Evolutionary conservation across 176 grass and related monocot genomes (phyloP), one percentile per base, ranked within the genome.

Genomic region (Poa annua): DNA sequence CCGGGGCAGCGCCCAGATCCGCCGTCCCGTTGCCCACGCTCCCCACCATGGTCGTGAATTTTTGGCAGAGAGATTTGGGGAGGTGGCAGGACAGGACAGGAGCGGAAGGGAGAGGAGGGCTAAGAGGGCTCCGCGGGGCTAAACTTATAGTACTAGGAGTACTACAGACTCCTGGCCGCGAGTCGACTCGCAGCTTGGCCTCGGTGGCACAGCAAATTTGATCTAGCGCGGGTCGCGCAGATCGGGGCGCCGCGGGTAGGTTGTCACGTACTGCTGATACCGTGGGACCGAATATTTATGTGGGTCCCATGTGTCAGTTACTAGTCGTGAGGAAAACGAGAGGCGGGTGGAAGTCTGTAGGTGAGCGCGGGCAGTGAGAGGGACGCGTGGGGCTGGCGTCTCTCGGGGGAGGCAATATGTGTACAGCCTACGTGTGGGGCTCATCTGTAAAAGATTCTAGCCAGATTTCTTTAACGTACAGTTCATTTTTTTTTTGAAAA

Each of bases 21-120:
- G 80, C 44, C 6, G 86, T 65, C 19, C 81, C 86, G 73, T 72
- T 94, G 80, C 86, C 92, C 74, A 94, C 84, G 81, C 88, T 91
- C 8, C 92, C 92, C 33, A 97, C 95, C 95, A 98, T 98, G 12
- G 20, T 55, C 78, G 35, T 4, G 69, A 4, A 59, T 13, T 10
- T 50, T n/a, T 45, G 71, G 52, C 24, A 49, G 68, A 4, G 61
- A 80, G 87, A 85, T 89, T 80, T 89, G 77, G 81, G 75, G 16
- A 50, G 36, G 8, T 24, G 54, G 11, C 12, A 32, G 14, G 49
- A 35, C 11, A 29, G 60, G 60, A 63, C 1, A 3, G 63, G 21
- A 36, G 1, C 1, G 20, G n/a, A 33, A 75, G 7, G 7, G 72
- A 11, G 44, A 11, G 39, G 1, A 53, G 32, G 57, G 79, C 13